These are phyloP conservation scores for Parsonsia alboflavescens DNA, from an alignment of 257 asterid species.

Conservation along the genomic window DNA sequence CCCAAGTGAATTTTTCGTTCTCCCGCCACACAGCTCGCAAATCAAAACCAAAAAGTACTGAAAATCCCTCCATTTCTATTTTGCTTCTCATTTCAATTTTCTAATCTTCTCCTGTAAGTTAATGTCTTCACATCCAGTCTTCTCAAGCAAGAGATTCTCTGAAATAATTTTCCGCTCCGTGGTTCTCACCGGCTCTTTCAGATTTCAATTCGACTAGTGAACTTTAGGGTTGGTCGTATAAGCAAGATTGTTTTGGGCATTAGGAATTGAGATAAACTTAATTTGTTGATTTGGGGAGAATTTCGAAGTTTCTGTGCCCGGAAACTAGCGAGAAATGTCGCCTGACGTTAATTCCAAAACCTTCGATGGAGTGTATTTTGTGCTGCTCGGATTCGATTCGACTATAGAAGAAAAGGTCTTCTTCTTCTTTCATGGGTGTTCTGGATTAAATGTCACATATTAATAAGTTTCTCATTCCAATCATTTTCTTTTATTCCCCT, in stretches of 20 bases:
- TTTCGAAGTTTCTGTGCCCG: conserved; percentile 28
- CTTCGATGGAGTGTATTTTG: conserved; percentile 53
- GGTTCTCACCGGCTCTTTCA: too few species aligned
- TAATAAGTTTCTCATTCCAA: not conserved
- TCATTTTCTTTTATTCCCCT: not conserved
- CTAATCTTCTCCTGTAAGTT: not conserved
- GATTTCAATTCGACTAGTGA: not conserved
- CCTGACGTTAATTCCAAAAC: conserved; percentile 31
- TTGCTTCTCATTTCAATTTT: not conserved
- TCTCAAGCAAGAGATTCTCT: conserved; percentile 1
- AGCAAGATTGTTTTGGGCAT: not conserved
- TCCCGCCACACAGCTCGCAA: conserved; percentile 21
- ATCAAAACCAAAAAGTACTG: conserved; percentile 1
- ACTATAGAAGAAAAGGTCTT: conserved; percentile 43
- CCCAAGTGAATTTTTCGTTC: not conserved
- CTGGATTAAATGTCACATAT: not conserved
- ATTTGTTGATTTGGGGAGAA: not conserved
- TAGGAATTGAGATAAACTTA: not conserved
- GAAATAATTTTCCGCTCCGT: not conserved
- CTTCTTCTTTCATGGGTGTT: not conserved
- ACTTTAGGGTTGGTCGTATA: not conserved
- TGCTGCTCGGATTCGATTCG: conserved; percentile 62
- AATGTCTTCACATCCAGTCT: not conserved
- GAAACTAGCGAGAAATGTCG: conserved; percentile 22
- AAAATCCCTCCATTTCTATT: not conserved